Evolutionary conservation across 2,329 filamentous ascomycete species (phyloP).

Genomic region (Neonectria faginata): DNA sequence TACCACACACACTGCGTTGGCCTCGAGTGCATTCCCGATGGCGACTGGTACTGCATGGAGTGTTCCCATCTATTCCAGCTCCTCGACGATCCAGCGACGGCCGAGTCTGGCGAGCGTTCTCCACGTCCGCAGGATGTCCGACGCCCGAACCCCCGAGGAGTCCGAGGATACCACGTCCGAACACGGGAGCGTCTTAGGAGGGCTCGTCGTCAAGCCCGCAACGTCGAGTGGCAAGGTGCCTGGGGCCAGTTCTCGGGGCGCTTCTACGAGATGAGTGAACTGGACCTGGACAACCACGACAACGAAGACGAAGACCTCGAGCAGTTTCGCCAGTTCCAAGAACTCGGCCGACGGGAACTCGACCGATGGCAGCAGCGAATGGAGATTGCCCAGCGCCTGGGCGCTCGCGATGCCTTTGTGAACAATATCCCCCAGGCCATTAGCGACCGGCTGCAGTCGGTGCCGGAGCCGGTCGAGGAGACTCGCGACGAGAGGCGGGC

Average conservation of each 20-base stretch:
- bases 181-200: constrained; percentile 69
- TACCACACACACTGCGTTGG: constrained; percentile 95
- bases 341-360: constrained; percentile 68
- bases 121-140: constrained; percentile 47
- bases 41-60: constrained; percentile 91
- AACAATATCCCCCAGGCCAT: constrained; percentile 68
- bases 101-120: constrained; percentile 51
- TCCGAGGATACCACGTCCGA: constrained; percentile 57
- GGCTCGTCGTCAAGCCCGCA: constrained; percentile 73
- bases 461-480: constrained; percentile 70
- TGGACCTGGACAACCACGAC: constrained; percentile 56
- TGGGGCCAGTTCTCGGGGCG: constrained; percentile 75
- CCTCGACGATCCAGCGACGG: constrained; percentile 47
- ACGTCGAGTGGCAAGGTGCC: constrained; percentile 87
- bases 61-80: constrained; percentile 69
- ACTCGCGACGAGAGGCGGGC: constrained; percentile 84
- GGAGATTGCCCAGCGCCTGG: constrained; percentile 82
- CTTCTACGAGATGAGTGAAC: constrained; percentile 68
- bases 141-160: constrained; percentile 49
- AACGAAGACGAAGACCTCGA: constrained; percentile 78
- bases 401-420: constrained; percentile 78
- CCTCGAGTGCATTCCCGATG: constrained; percentile 78
- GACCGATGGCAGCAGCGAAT: constrained; percentile 87
- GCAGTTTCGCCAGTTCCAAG: constrained; percentile 65
- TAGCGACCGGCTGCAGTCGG: constrained; percentile 70